phyloP scores from a whole-genome alignment of 139 green algal genomes.

The Trebouxia sp. region DNA sequence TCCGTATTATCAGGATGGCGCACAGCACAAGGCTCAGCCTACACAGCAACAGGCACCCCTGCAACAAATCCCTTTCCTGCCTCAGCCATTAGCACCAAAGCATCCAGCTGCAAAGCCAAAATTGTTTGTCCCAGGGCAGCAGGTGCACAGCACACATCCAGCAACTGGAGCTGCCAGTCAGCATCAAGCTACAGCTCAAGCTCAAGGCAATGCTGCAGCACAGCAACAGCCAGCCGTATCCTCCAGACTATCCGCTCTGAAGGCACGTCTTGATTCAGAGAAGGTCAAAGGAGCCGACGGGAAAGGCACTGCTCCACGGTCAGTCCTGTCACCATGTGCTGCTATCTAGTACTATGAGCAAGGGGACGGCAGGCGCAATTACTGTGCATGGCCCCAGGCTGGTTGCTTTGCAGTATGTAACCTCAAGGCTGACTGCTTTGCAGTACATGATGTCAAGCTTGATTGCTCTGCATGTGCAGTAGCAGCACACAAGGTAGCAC shows the following conservation, averaged over 20 bases:
- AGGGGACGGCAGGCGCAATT: no score
- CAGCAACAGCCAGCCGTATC: conserved; percentile 1
- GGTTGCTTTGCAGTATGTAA: no score
- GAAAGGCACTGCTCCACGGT: background rate
- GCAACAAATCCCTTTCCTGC: conserved; percentile 4
- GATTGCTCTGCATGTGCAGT: no score
- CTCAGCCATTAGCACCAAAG: background rate
- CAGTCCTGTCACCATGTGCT: background rate
- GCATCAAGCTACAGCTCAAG: background rate
- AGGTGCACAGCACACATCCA: background rate
- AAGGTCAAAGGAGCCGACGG: background rate
- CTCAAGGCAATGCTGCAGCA: background rate
- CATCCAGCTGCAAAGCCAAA: background rate
- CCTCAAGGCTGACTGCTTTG: no score
- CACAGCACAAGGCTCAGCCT: background rate
- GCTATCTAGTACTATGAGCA: no score
- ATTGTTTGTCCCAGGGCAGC: background rate
- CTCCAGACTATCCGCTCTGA: background rate
- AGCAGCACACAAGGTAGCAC: no score
- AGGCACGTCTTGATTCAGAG: background rate
- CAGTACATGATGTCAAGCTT: no score
- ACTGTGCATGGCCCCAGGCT: no score
- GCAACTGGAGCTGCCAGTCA: background rate
- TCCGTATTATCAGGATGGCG: background rate
- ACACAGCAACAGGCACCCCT: background rate